phyloP scores from a whole-genome alignment of 2,329 filamentous ascomycete genomes.

The Colletotrichum tabaci region DNA sequence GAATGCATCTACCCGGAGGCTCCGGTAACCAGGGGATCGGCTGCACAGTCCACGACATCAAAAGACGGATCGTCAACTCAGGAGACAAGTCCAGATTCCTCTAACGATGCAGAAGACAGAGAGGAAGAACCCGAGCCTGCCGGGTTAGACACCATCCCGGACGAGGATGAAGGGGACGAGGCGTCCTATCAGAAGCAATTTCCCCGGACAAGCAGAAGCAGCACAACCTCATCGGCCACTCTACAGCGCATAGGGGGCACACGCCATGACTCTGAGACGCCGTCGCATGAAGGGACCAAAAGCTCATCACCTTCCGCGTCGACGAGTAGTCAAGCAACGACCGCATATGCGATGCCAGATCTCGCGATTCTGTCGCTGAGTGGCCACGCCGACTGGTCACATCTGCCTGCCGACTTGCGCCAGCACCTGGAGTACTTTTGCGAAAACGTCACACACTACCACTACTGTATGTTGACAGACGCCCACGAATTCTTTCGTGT shows the following conservation, averaged over 20 bases:
- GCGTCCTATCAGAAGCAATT: conserved; percentile 40
- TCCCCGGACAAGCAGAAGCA: conserved; percentile 52
- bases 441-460: conserved; percentile 83
- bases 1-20: conserved; percentile 92
- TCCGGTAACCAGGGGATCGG: conserved; percentile 60
- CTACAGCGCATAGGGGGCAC: conserved; percentile 51
- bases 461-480: conserved; percentile 85
- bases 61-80: conserved; percentile 56
- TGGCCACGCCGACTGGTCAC: conserved; percentile 63
- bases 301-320: conserved; percentile 69
- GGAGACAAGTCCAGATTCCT: conserved; percentile 67
- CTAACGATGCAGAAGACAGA: conserved; percentile 67
- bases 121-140: conserved; percentile 54
- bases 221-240: conserved; percentile 56
- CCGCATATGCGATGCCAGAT: conserved; percentile 46
- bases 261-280: conserved; percentile 67
- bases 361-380: conserved; percentile 32
- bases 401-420: conserved; percentile 78
- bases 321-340: conserved; percentile 55
- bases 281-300: conserved; percentile 66
- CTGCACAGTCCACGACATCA: conserved; percentile 50
- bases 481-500: conserved; percentile 80
- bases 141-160: conserved; percentile 67
- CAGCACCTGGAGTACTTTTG: conserved; percentile 85
- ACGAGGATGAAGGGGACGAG: conserved; percentile 65